Percentiles rank a stretch among this genome's conserved stretches.
Evolutionary conservation across 371 early-diverging fungal species (phyloP).

Genomic region (Rhizomucor miehei): DNA sequence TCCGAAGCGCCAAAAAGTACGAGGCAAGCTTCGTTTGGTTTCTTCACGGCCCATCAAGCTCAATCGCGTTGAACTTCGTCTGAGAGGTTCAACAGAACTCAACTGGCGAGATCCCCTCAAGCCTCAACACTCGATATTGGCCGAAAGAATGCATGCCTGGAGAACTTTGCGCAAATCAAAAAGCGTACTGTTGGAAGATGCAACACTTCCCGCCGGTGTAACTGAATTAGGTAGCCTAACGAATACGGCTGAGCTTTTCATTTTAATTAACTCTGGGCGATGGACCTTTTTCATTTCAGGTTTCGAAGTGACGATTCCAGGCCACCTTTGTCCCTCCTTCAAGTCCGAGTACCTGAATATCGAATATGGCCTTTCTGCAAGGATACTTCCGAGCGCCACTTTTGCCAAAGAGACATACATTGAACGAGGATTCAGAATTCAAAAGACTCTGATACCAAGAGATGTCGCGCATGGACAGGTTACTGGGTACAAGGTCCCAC

Average conservation of each 20-base stretch:
- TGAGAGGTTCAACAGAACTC: conserved; percentile 25
- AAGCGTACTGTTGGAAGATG: conserved; percentile 22
- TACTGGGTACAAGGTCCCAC: conserved; percentile 24
- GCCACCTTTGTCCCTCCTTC: conserved; percentile 26
- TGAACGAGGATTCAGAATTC: conserved; percentile 11
- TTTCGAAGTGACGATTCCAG: conserved; percentile 33
- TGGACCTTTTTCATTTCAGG: conserved; percentile 10
- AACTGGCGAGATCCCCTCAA: conserved; percentile 30
- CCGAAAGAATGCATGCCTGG: conserved; percentile 21
- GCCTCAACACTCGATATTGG: conserved; percentile 16
- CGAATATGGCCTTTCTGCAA: conserved; percentile 18
- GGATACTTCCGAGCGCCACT: conserved; percentile 17
- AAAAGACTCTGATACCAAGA: conserved; percentile 31
- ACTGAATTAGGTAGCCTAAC: conserved; percentile 24
- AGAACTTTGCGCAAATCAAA: conserved; percentile 28
- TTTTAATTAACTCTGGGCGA: no score
- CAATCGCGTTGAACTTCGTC: conserved; percentile 22
- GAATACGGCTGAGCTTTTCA: no score
- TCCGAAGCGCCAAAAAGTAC: conserved; percentile 32
- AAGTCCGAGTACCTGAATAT: conserved; percentile 24
- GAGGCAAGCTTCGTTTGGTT: conserved; percentile 32
- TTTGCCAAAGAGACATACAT: conserved; percentile 19
- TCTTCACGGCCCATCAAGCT: conserved; percentile 27
- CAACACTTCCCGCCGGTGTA: conserved; percentile 28
- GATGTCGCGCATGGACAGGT: conserved; percentile 24